Base-by-base conservation (phyloP, 2,329 filamentous ascomycete species). In the Fusarium devonianum region DNA sequence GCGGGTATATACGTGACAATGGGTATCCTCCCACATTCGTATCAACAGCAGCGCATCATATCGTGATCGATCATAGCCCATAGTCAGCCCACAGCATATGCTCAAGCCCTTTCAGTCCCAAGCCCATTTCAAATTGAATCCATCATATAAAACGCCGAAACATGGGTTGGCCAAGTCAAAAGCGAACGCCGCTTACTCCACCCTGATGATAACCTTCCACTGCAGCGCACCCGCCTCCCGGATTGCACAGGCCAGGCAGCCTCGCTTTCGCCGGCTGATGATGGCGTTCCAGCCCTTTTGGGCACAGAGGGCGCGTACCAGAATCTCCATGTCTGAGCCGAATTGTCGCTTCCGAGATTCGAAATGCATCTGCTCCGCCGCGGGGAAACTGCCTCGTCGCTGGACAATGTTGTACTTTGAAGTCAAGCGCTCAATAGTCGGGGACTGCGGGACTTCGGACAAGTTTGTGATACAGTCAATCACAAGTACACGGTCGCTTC, bases 201-300 rank as follows among this genome's bases (percentile, higher is more conserved):
- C 78, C 40, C 83, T 73, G 19, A 86, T 79, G n/a, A 90, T 78
- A 18, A 90, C 80, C 59, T 81, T 82, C 76, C 89, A 85, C 2
- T 83, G 85, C 49, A 91, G 67, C 3, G 86, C 88, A 5, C 84
- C 84, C 0, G 88, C 88, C 73, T 93, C 88, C 13, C 89, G 79
- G 32, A 93, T 82, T 29, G 87, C 87, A 69, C 89, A 93, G 4
- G 82, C 81, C 25, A 92, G 70, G 66, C 89, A 93, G 0, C 86
- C 88, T 53, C 87, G 78, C 57, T 83, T 81, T 28, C 79, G 76
- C 40, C 87, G 78, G 53, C 86, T 89, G 55, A 92, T 78, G 13
- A 92, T 67, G 16, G 89, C 88, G 67, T 91, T 88, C 78, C 86
- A 86, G 3, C 89, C 89, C 59, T 81, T 84, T 65, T 89, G 84